Evolutionary conservation across 2,329 filamentous ascomycete species (phyloP), one percentile per base, ranked within the genome.

Genomic region (Colletotrichum paranaense): DNA sequence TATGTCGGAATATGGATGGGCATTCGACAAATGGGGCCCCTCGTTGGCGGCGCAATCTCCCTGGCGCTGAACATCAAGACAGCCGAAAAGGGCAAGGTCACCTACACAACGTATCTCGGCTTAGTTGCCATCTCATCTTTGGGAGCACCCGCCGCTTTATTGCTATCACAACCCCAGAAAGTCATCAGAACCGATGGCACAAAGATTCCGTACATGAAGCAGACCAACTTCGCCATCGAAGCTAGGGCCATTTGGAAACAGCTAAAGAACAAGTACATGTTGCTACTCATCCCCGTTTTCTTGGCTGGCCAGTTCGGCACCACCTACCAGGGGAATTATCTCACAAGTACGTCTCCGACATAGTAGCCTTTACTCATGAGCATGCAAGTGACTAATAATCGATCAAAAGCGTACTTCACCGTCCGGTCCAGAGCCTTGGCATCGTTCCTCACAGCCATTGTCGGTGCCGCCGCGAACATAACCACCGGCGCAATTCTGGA

Each of bases 11-110:
- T 72, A 12, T 72, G 68, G 64, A 72, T 72, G 68, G 68, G 68
- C 4, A 72, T 72, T 14, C 68, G 68, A 8, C 68, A 68, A 9
- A 72, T 72, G 68, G 68, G 68, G 0, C 68, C 68, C 8, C 68
- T 88, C 32, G 82, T 89, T 5, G 87, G 87, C 12, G 87, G 86
- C 5, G 83, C 86, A 3, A 88, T 89, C 74, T 85, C 86, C 24
- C 80, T 89, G 2, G 87, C 83, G 0, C 75, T 89, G 11, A 89
- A 88, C 74, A 79, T 81, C 35, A 79, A 79, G 58, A 77, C 79
- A 7, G 80, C 81, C 22, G 80, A 83, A 0, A 77, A 79, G 2
- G 84, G 84, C 35, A 81, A 82, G 22, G 81, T 85, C 1, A 79
- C 79, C 0, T 80, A 80, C n/a, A 78, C 82, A 9, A 86, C 84